Percentiles rank a stretch among this genome's conserved stretches.
phyloP scores from a whole-genome alignment of 2,329 filamentous ascomycete species.

The Pseudocercospora macadamiae region DNA sequence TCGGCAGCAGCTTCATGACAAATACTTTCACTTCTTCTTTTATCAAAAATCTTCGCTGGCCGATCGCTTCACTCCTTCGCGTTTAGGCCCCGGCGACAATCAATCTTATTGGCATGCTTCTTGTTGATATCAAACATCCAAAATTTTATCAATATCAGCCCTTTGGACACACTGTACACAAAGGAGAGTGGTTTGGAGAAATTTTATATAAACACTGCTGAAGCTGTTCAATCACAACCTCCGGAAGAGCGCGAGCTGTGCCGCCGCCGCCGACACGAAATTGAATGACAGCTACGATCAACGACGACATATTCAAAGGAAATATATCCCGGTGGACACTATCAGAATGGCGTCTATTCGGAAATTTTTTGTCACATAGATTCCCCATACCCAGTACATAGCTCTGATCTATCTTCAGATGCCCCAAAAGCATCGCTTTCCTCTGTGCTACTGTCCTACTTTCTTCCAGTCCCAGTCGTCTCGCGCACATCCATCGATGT shows the following conservation, averaged over 20 bases:
- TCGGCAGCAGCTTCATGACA: conserved; percentile 39
- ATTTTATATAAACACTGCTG: no score
- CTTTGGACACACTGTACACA: background rate
- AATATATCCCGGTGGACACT: background rate
- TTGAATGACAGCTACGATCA: conserved; percentile 18
- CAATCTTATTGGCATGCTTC: conserved; percentile 25
- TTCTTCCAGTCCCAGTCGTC: no score
- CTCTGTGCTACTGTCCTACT: no score
- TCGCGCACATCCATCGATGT: background rate
- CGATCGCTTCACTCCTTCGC: conserved; percentile 21
- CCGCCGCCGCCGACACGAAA: conserved; percentile 19
- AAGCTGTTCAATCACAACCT: conserved; percentile 13
- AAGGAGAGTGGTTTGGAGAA: conserved; percentile 14
- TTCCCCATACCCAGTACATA: background rate
- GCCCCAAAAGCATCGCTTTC: background rate
- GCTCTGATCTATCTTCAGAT: background rate
- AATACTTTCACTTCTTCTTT: conserved; percentile 7
- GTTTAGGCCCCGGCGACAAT: background rate
- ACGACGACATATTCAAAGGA: background rate
- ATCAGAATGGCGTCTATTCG: background rate
- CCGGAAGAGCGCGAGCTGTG: conserved; percentile 20
- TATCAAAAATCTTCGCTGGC: conserved; percentile 5
- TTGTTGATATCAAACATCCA: conserved; percentile 20
- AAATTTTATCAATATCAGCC: background rate
- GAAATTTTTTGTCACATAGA: background rate